phyloP scores from a whole-genome alignment of 768 basidiomycete genomes.

The Amanita muscaria region DNA sequence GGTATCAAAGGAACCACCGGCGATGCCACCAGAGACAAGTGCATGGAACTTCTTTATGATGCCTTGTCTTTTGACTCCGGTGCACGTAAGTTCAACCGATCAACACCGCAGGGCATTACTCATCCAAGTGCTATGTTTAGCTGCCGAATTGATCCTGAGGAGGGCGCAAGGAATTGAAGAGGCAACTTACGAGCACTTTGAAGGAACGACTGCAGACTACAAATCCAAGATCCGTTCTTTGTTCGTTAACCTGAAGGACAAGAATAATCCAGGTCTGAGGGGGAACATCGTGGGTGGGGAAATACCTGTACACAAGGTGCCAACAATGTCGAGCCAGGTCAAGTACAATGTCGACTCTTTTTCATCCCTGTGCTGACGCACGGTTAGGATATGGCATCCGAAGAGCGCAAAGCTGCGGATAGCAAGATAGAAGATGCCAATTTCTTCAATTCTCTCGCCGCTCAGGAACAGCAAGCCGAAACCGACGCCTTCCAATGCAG shows the following conservation, averaged over 20 bases:
- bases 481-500: slow-evolving; percentile 97
- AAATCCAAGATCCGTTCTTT: slow-evolving; percentile 78
- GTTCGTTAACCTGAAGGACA: slow-evolving; percentile 92
- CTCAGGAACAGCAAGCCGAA: slow-evolving; percentile 84
- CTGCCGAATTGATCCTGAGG: slow-evolving; percentile 55
- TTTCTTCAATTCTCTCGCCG: slow-evolving; percentile 84
- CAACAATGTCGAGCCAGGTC: slow-evolving; percentile 77
- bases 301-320: slow-evolving; percentile 58
- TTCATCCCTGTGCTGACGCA: neutral
- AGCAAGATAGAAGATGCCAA: slow-evolving; percentile 78
- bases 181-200: slow-evolving; percentile 43
- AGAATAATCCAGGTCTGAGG: slow-evolving; percentile 80
- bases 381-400: slow-evolving; percentile 88
- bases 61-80: slow-evolving; percentile 80
- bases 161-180: slow-evolving; percentile 68
- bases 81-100: slow-evolving; percentile 57
- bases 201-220: slow-evolving; percentile 42
- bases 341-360: slow-evolving; percentile 13
- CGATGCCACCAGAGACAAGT: slow-evolving; percentile 78
- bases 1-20: slow-evolving; percentile 51
- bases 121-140: slow-evolving; percentile 29
- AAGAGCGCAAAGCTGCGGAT: slow-evolving; percentile 80
- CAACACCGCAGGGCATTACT: neutral
- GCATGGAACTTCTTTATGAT: slow-evolving; percentile 85
- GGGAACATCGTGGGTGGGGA: slow-evolving; percentile 83